Conservation (phyloP, 208 protist species). For the Wallacemonas rigidus region DNA sequence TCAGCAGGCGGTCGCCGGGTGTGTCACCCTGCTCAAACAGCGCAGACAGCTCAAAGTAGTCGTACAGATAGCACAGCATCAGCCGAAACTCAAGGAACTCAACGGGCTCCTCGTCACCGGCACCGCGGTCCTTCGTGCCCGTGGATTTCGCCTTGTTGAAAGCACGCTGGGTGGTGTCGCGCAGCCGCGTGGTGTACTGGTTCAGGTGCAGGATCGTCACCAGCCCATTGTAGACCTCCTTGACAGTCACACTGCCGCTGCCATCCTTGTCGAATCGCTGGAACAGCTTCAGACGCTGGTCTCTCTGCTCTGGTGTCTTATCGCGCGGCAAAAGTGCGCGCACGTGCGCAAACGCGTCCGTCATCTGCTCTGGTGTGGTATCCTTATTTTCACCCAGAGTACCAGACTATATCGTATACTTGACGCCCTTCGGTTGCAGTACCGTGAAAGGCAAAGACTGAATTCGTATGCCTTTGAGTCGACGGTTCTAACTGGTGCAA, state of each 20-base stretch:
- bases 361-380: too few relatives aligned
- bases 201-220: constrained; percentile 28
- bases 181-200: constrained; percentile 28
- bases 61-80: constrained; percentile 31
- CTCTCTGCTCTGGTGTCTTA: constrained; percentile 19
- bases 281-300: constrained; percentile 41
- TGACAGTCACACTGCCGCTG: constrained; percentile 40
- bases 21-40: constrained; percentile 64
- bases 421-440: too few relatives aligned
- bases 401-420: too few relatives aligned
- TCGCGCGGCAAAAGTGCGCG: not conserved
- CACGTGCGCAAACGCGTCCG: constrained; percentile 4
- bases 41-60: constrained; percentile 31
- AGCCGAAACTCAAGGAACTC: constrained; percentile 53
- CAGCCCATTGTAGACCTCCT: constrained; percentile 34
- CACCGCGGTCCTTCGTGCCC: constrained; percentile 25
- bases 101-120: constrained; percentile 33
- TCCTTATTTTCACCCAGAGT: too few relatives aligned
- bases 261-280: constrained; percentile 53
- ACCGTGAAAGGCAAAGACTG: too few relatives aligned
- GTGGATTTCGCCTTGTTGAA: constrained; percentile 52
- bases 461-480: too few relatives aligned
- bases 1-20: constrained; percentile 37
- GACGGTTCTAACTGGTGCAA: too few relatives aligned
- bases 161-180: constrained; percentile 28